Base-by-base conservation (phyloP, 2,329 filamentous ascomycete species). In the Cladosporium sphaerospermum region DNA sequence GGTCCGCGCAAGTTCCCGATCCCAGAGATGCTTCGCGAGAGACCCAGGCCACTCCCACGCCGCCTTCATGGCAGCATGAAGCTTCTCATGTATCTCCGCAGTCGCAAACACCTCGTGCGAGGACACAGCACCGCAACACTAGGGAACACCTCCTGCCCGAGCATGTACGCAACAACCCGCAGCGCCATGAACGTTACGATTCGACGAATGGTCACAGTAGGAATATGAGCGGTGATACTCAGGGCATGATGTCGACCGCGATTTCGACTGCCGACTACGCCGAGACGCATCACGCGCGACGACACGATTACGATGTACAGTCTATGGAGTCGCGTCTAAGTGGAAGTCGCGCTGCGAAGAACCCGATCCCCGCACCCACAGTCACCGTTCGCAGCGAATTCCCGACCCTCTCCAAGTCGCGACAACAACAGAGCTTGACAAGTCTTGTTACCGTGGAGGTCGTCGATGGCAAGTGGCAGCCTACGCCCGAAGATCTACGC, bases 381-480 rank as follows among this genome's bases (percentile, higher is more conserved):
- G 90, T 99, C n/a, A 95, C 89, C 0, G 87, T 99, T 45, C 88
- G 92, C 55, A 97, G 92, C 67, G 93, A 99, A 71, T 99, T 96
- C 66, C 93, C 93, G 0, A 97, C 93, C 1, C 81, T 99, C 64
- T 96, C 80, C 69, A 82, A 89, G 59, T 96, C 91, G 16, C 86
- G 91, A 47, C 89, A 96, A 67, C 93, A 96, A 69, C 93, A 99
- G 69, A 93, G 89, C 9, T 76, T 99, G 58, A 97, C 93, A 0
- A 99, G 93, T 64, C 75, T 99, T 52, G 81, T 99, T 47, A 97
- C 93, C 0, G 84, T 99, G 44, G 93, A 99, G 71, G 90, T 97
- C 1, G 84, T 90, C 0, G 91, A 95, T 65, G 89, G 85, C 61
- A 95, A 93, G 69, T 97, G 91, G 93, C 81, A 82, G 55, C 84